Conservation (phyloP, 2,329 filamentous ascomycete species). For the Xylaria multiplex region DNA sequence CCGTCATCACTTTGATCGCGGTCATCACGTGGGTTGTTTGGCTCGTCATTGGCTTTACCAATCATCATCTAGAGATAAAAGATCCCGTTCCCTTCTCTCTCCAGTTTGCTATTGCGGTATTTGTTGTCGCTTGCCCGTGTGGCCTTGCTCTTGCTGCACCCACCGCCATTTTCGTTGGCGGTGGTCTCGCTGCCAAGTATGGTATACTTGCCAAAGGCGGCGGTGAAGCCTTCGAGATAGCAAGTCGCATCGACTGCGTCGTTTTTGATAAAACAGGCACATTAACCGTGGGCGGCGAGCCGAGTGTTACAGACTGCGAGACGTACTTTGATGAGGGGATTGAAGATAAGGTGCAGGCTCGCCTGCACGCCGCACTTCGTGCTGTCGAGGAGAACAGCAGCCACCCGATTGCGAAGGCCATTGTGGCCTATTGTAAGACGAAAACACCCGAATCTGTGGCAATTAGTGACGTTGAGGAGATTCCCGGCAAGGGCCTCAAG, state of each 20-base stretch:
- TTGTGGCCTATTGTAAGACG: slow-evolving; percentile 69
- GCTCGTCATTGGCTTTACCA: slow-evolving; percentile 71
- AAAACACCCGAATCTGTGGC: slow-evolving; percentile 47
- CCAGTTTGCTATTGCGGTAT: slow-evolving; percentile 85
- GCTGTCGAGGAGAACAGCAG: slow-evolving; percentile 76
- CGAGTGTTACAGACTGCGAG: slow-evolving; percentile 69
- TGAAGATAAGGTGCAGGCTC: slow-evolving; percentile 40
- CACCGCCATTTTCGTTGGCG: slow-evolving; percentile 85
- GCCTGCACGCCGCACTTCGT: slow-evolving; percentile 65
- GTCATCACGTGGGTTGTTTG: slow-evolving; percentile 77
- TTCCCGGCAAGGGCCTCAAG: slow-evolving; percentile 76
- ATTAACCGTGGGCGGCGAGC: slow-evolving; percentile 77
- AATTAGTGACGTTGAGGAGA: slow-evolving; percentile 66
- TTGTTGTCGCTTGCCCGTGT: slow-evolving; percentile 87
- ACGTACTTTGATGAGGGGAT: slow-evolving; percentile 51
- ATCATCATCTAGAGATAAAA: slow-evolving; percentile 59
- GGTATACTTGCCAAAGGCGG: slow-evolving; percentile 87
- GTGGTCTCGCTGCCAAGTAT: slow-evolving; percentile 79
- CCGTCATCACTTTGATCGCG: slow-evolving; percentile 74
- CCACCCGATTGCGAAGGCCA: slow-evolving; percentile 78
- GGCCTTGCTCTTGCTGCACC: slow-evolving; percentile 86
- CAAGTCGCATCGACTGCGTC: slow-evolving; percentile 78
- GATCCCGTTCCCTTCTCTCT: slow-evolving; percentile 68
- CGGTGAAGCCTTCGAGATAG: slow-evolving; percentile 86
- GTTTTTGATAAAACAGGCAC: slow-evolving; percentile 93